Conservation (phyloP, 192 early-diverging fungal species). For the Coemansia sp. region DNA sequence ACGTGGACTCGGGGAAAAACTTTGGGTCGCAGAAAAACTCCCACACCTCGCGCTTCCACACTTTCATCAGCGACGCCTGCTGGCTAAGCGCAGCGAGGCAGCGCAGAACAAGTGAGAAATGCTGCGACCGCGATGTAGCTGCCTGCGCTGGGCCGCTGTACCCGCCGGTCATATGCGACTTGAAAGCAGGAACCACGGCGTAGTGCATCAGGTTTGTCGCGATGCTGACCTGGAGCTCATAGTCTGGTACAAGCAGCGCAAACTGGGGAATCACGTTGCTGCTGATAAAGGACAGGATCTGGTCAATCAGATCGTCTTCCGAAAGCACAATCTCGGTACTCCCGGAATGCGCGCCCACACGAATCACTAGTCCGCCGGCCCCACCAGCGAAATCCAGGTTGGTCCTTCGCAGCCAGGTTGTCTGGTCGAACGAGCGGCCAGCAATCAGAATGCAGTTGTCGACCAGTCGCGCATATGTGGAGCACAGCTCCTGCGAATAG, state of each 20-base stretch:
- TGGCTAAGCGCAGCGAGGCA: slow-evolving; percentile 36
- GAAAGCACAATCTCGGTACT: slow-evolving; percentile 48
- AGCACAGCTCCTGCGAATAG: slow-evolving; percentile 29
- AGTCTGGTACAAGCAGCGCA: slow-evolving; percentile 66
- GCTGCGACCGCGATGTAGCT: slow-evolving; percentile 27
- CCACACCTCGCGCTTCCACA: slow-evolving; percentile 53
- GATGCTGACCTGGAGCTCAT: slow-evolving; percentile 63
- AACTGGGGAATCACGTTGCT: slow-evolving; percentile 64
- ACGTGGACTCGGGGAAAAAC: slow-evolving; percentile 32
- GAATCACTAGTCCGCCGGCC: slow-evolving; percentile 13
- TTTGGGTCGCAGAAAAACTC: slow-evolving; percentile 49
- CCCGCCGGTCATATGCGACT: slow-evolving; percentile 55
- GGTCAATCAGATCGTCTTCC: slow-evolving; percentile 69
- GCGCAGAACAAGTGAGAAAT: slow-evolving; percentile 35
- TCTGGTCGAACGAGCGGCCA: slow-evolving; percentile 72
- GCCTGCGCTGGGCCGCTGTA: slow-evolving; percentile 40
- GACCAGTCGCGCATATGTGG: slow-evolving; percentile 46
- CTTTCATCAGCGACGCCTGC: slow-evolving; percentile 37
- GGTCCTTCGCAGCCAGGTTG: slow-evolving; percentile 30
- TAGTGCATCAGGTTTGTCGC: slow-evolving; percentile 80
- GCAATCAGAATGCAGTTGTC: slow-evolving; percentile 75
- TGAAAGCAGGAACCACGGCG: slow-evolving; percentile 67
- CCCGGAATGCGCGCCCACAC: slow-evolving; percentile 2
- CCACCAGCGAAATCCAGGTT: slow-evolving; percentile 8
- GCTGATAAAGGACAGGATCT: slow-evolving; percentile 41